Base-by-base conservation (phyloP, 179 eudicot genomes). In the Drosera spatulata region DNA sequence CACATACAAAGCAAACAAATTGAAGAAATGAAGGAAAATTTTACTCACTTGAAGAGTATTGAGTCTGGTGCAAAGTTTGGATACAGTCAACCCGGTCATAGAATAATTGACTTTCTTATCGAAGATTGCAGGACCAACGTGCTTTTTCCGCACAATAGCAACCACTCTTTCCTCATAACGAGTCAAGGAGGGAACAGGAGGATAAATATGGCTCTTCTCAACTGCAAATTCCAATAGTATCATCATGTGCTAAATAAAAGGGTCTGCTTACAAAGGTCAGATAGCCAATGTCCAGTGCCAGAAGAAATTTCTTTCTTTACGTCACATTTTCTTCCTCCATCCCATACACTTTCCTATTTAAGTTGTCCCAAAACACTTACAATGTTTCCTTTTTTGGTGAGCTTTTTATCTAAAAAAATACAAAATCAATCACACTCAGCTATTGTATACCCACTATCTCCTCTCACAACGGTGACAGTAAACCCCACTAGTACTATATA, bases 31-130 rank as follows among this genome's bases (percentile, higher is more conserved):
- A 61, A 41, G 44, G 15, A 56, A 56, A 59, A 52, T 59, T 39
- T 67, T 12, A 75, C 96, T 82, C 71, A 91, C 98, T 66, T 80
- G 89, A 59, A 85, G 80, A 50, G 96, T 91, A 72, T 91, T 91
- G 63, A 91, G 61, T 76, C 94, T 85, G 76, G 88, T 63, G 65
- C 98, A 91, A 44, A 91, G 85, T 68, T 82, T 91, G 55, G 88
- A 69, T 47, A 73, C 62, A 33, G 98, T 82, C 68, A 91, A 68
- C 10, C 67, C 77, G 48, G 73, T 78, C 73, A 91, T 48, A 38
- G 69, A 64, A 42, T 71, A 66, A 64, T 60, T 72, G 42, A 82
- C 77, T 63, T 63, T 76, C 67, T 74, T 80, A 44, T 88, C 98
- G 62, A 88, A 64, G 71, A 80, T 69, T 55, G 64, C 65, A 68